phyloP scores from a whole-genome alignment of 139 green algal species.

The Prasinococcaceae sp. region DNA sequence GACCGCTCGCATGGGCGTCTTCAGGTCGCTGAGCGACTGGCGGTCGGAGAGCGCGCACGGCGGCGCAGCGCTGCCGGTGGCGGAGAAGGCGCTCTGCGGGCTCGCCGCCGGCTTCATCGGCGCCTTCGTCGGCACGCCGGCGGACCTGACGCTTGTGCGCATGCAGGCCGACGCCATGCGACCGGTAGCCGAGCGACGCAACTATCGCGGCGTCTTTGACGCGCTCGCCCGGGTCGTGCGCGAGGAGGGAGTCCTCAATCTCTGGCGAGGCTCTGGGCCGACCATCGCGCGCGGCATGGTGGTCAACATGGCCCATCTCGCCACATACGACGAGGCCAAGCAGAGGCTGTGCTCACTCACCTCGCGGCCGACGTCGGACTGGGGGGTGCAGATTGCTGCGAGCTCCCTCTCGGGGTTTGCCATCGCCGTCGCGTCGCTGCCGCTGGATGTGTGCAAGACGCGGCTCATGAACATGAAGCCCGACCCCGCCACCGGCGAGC shows the following conservation, averaged over 20 bases:
- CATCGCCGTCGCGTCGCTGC: neutral
- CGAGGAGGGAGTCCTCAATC: conserved; percentile 20
- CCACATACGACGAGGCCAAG: neutral
- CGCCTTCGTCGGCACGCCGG: conserved; percentile 15
- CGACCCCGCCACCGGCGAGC: neutral
- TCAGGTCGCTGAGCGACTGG: conserved; percentile 34
- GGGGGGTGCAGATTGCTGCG: neutral
- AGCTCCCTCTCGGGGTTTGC: neutral
- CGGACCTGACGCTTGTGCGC: conserved; percentile 28
- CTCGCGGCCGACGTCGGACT: neutral
- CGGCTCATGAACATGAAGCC: conserved; percentile 12
- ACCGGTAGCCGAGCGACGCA: conserved; percentile 14
- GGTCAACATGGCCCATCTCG: no score
- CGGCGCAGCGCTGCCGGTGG: conserved; percentile 25
- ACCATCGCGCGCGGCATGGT: no score
- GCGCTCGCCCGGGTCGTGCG: conserved; percentile 13
- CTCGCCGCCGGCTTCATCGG: conserved; percentile 13
- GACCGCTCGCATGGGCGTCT: conserved; percentile 76
- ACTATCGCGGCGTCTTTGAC: conserved; percentile 21
- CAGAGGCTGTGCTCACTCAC: neutral
- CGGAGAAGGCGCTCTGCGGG: conserved; percentile 22
- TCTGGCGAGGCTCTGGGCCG: conserved; percentile 26
- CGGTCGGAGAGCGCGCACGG: no score
- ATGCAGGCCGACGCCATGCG: conserved; percentile 25
- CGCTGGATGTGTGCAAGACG: conserved; percentile 18